phyloP scores from a whole-genome alignment of 192 early-diverging fungal species.

The Mortierella claussenii region DNA sequence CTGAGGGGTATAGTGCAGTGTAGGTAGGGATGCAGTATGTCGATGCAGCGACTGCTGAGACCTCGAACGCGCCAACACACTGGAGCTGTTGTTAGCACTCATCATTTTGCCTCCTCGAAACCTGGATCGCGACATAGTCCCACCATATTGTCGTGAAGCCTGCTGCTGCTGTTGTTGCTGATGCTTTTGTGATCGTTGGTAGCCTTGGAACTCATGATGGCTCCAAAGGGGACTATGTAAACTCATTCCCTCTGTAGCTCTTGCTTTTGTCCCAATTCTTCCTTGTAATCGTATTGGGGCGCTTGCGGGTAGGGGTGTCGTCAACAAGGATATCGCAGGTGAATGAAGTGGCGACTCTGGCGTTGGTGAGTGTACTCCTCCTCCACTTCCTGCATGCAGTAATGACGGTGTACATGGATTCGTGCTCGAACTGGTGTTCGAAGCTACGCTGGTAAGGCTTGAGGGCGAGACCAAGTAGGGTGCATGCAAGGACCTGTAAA shows the following conservation, averaged over 20 bases:
- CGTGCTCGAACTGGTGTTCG: slow-evolving; percentile 5
- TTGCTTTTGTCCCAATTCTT: too few species aligned
- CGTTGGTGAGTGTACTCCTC: not conserved
- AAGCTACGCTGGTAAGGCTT: slow-evolving; percentile 4
- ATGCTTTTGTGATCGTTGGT: not conserved
- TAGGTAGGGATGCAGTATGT: slow-evolving; percentile 8
- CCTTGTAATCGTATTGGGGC: too few species aligned
- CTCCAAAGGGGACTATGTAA: not conserved
- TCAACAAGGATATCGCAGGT: not conserved
- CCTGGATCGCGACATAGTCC: slow-evolving; percentile 8
- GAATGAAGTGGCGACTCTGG: not conserved
- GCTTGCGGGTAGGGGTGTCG: not conserved
- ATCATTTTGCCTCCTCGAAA: slow-evolving; percentile 9
- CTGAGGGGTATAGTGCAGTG: not conserved
- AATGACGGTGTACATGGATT: not conserved
- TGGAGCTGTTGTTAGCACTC: slow-evolving; percentile 16
- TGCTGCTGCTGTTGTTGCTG: slow-evolving; percentile 6
- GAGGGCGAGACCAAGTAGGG: slow-evolving; percentile 31
- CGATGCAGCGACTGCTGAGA: slow-evolving; percentile 11
- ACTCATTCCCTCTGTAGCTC: not conserved
- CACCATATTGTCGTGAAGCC: not conserved
- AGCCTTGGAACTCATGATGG: slow-evolving; percentile 10
- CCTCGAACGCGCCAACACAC: not conserved
- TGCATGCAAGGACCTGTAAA: slow-evolving; percentile 31
- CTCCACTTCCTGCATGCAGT: not conserved